Evolutionary conservation across 2,329 filamentous ascomycete genomes (phyloP).

Genomic region (Fusarium palustre): DNA sequence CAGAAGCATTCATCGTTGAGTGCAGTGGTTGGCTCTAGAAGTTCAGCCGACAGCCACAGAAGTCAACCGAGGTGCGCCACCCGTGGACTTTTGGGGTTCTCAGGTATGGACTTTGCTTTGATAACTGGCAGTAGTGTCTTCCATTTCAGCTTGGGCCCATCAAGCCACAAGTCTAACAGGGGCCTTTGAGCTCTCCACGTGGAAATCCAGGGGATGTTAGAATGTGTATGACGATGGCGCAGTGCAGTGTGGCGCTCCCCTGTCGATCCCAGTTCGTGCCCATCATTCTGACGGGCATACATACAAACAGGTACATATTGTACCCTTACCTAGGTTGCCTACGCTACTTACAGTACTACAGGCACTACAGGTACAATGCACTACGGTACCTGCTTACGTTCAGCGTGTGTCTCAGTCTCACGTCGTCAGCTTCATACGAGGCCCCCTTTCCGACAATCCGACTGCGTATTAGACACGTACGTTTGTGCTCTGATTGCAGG

Average conservation of each 20-base stretch:
- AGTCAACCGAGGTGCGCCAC: conserved; percentile 17
- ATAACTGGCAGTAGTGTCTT: background rate
- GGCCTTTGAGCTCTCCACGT: conserved; percentile 32
- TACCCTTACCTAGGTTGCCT: background rate
- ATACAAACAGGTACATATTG: conserved; percentile 18
- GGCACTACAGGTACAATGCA: background rate
- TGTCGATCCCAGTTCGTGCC: conserved; percentile 39
- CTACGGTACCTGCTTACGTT: conserved; percentile 2
- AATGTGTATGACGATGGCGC: conserved; percentile 16
- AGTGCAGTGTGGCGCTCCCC: conserved; percentile 37
- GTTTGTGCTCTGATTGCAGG: conserved; percentile 22
- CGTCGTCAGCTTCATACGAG: conserved; percentile 32
- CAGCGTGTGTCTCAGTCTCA: conserved; percentile 21
- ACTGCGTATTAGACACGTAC: background rate
- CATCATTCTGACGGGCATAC: conserved; percentile 29
- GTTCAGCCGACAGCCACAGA: conserved; percentile 31
- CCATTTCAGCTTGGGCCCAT: conserved; percentile 25
- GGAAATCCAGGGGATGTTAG: conserved; percentile 29
- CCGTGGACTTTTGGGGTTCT: conserved; percentile 1
- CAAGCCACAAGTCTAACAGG: conserved; percentile 37
- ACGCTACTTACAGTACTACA: background rate
- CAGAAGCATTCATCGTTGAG: background rate
- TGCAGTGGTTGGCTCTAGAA: conserved; percentile 11
- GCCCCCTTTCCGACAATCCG: conserved; percentile 34
- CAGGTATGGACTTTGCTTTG: background rate